Evolutionary conservation across 2,329 filamentous ascomycete genomes (phyloP), one percentile per base, ranked within the genome.

Genomic region (Aureobasidium uvarum): DNA sequence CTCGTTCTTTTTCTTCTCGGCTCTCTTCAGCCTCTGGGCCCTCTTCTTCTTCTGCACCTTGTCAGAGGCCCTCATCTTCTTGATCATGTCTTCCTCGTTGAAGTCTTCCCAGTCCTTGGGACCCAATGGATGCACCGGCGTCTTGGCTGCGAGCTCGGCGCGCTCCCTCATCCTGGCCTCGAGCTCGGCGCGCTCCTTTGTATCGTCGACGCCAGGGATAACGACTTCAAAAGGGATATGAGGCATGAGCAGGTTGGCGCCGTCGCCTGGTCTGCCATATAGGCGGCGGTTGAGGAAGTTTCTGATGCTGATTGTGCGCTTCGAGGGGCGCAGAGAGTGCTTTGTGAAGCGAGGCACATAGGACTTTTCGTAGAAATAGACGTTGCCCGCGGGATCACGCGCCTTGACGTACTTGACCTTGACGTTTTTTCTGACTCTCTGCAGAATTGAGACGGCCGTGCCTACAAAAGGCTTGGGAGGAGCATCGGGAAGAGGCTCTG

Each of bases 181-280:
- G 20, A 20, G 7, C 51, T 39, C n/a, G 14, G 20, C 38, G 48
- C 23, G 28, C 54, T 31, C 3, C 13, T 25, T 38, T 33, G 3
- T 10, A 13, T 55, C 11, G 36, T 56, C 52, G 8, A 56, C 36
- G 14, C 52, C 52, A 43, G 52, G 52, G 7, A 56, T 43, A 18
- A 18, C 14, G 23, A 56, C 25, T 0, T 28, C 38, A 43, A 23
- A 14, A 7, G 52, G 52, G 23, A 56, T 31, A 16, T 56, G 14
- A 4, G 52, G 52, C 52, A 56, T 43, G 20, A 56, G 52, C 52
- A 56, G 23, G 8, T 23, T 59, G 25, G 55, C 8, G 16, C 45
- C 56, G 5, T 60, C 56, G 14, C 56, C 56, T 14, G 56, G 45
- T 28, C 43, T 60, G 5, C 56, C 56, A 16, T 48, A 60, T n/a